phyloP scores from a whole-genome alignment of 768 basidiomycete species.

The Heimioporus sp. region DNA sequence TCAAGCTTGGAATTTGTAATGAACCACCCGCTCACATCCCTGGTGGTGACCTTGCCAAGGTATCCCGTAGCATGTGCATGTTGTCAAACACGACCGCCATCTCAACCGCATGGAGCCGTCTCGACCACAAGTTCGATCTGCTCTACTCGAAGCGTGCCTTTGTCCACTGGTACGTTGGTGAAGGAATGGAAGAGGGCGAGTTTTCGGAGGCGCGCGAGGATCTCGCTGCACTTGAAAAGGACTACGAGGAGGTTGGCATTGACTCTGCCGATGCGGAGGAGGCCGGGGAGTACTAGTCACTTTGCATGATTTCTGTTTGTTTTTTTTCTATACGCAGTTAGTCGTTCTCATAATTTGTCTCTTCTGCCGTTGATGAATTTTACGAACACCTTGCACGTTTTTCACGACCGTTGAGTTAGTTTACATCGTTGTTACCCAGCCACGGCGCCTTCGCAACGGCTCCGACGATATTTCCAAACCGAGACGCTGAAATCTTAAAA shows the following conservation, averaged over 20 bases:
- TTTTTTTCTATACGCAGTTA: slow-evolving; percentile 25
- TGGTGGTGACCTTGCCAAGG: slow-evolving; percentile 74
- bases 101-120: slow-evolving; percentile 69
- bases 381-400: slow-evolving; percentile 30
- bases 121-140: slow-evolving; percentile 78
- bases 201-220: slow-evolving; percentile 99
- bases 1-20: slow-evolving; percentile 79
- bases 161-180: slow-evolving; percentile 67
- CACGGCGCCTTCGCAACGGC: no score
- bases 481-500: slow-evolving; percentile 12
- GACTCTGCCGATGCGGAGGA: slow-evolving; percentile 53
- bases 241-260: slow-evolving; percentile 83
- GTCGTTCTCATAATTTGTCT: slow-evolving; percentile 31
- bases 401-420: not conserved
- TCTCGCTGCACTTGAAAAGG: slow-evolving; percentile 99
- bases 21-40: slow-evolving; percentile 75
- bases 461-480: slow-evolving; percentile 26
- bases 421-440: no score
- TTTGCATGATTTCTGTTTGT: slow-evolving; percentile 20
- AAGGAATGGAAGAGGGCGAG: slow-evolving; percentile 90
- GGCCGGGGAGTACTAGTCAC: slow-evolving; percentile 43
- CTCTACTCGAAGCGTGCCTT: slow-evolving; percentile 66
- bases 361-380: slow-evolving; percentile 31
- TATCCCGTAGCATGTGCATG: slow-evolving; percentile 76
- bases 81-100: slow-evolving; percentile 74